A percentile compares a stretch with the other conserved stretches of the same genome.
phyloP scores from a whole-genome alignment of 768 basidiomycete genomes.

The Suillus ampliporus region DNA sequence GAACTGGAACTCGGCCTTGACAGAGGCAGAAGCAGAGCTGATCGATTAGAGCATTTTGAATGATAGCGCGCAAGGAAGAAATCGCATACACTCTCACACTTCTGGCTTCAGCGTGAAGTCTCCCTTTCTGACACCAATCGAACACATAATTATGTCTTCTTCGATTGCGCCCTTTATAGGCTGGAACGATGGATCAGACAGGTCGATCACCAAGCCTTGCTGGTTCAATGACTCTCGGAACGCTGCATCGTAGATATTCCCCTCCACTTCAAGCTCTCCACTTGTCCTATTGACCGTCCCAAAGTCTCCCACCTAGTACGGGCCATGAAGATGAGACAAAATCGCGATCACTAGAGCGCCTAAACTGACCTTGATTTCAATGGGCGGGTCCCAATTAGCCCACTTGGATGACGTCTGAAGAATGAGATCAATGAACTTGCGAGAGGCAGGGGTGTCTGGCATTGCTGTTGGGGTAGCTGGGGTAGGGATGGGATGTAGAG shows the following conservation, averaged over 20 bases:
- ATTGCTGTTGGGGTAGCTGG: too few relatives aligned
- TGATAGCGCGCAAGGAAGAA: background rate
- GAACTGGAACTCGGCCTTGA: conserved; percentile 35
- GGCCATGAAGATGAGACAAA: too few relatives aligned
- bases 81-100: conserved; percentile 12
- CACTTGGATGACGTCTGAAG: conserved; percentile 25
- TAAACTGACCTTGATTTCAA: conserved; percentile 23
- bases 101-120: conserved; percentile 14
- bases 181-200: conserved; percentile 5
- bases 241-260: conserved; percentile 18
- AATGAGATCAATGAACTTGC: conserved; percentile 34
- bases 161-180: conserved; percentile 15
- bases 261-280: conserved; percentile 28
- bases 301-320: conserved; percentile 27
- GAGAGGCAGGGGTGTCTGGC: conserved; percentile 2
- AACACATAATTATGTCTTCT: conserved; percentile 15
- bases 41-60: too few relatives aligned
- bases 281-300: conserved; percentile 26
- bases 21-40: conserved; percentile 23
- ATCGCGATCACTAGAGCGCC: background rate
- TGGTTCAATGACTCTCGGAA: background rate
- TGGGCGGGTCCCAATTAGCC: conserved; percentile 34
- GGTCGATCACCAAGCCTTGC: background rate
- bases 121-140: conserved; percentile 12
- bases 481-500: too few relatives aligned